Evolutionary conservation across 2,329 filamentous ascomycete species (phyloP).

Genomic region (Fusarium brachygibbosum): DNA sequence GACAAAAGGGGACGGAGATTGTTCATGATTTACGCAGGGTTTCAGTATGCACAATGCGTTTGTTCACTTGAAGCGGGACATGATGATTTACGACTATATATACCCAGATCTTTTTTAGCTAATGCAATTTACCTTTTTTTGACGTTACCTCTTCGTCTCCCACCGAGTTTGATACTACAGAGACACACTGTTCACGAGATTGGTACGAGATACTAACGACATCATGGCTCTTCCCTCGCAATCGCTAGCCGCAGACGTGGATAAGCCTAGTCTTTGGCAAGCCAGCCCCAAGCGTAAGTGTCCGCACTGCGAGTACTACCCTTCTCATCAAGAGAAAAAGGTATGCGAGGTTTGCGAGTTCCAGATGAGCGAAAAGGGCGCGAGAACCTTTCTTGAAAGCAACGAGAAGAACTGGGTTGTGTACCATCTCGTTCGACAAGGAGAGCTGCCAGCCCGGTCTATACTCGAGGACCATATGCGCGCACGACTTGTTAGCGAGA

Average conservation of each 20-base stretch:
- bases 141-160: not conserved
- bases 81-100: constrained; percentile 44
- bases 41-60: constrained; percentile 27
- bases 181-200: not conserved
- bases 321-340: not conserved
- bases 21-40: constrained; percentile 26
- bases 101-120: constrained; percentile 36
- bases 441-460: constrained; percentile 1
- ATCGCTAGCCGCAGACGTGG: not conserved
- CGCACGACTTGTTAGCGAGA: constrained; percentile 14
- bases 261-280: not conserved
- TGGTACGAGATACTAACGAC: not conserved
- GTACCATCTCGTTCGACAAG: constrained; percentile 23
- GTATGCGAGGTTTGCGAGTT: constrained; percentile 26
- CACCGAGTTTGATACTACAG: not conserved
- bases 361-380: not conserved
- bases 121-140: constrained; percentile 26
- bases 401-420: constrained; percentile 14
- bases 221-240: not conserved
- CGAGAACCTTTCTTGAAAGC: not conserved
- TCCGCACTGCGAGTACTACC: constrained; percentile 30
- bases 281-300: constrained; percentile 6
- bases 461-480: constrained; percentile 14
- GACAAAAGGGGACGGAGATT: constrained; percentile 8
- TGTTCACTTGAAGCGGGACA: constrained; percentile 35